Evolutionary conservation across 2,329 filamentous ascomycete species (phyloP), one percentile per base, ranked within the genome.

Genomic region (Elsinoe perseae): DNA sequence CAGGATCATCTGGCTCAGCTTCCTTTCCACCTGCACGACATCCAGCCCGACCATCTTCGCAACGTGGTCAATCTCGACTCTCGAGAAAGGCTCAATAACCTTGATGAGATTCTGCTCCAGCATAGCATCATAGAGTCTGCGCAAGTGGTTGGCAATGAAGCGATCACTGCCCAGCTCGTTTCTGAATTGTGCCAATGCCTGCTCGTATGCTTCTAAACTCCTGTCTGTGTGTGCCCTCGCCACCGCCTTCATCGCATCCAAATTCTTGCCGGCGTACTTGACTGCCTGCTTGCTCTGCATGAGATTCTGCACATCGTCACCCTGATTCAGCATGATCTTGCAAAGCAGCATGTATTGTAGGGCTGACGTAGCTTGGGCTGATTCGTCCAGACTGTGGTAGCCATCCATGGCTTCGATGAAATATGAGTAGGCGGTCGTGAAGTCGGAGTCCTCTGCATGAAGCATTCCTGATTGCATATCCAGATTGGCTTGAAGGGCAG

Each of bases 401-500:
- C 93, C 93, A 70, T 98, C 93, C 61, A 98, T 83, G 2, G 95
- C 93, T 76, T 98, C 93, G 72, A 98, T 97, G 73, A 98, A 98
- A 80, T 98, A 98, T 50, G 91, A 96, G 74, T 87, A 98, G 50
- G 93, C 89, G 23, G 93, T 98, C 77, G 95, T 96, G 81, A 98
- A 98, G 76, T 98, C 95, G 75, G 90, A 88, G 71, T 98, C 93
- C 75, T 98, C 95, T 21, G 93, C 93, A 72, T 98, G 95, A 58
- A 98, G 83, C 86, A 97, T 97, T 63, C 93, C 95, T 62, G 89
- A 95, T 78, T 98, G 93, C 93, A 98, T 97, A 70, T 98, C 93
- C 63, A 98, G 82, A 65, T 93, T 90, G 44, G 93, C 93, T 76
- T 98, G 95, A 58, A 98, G 81, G 63, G 95, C 79, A 2, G 95